Evolutionary conservation across 352 stramenopile genomes (phyloP), one percentile per base, ranked within the genome.

Genomic region (Thalassiosira livingstoniorum): DNA sequence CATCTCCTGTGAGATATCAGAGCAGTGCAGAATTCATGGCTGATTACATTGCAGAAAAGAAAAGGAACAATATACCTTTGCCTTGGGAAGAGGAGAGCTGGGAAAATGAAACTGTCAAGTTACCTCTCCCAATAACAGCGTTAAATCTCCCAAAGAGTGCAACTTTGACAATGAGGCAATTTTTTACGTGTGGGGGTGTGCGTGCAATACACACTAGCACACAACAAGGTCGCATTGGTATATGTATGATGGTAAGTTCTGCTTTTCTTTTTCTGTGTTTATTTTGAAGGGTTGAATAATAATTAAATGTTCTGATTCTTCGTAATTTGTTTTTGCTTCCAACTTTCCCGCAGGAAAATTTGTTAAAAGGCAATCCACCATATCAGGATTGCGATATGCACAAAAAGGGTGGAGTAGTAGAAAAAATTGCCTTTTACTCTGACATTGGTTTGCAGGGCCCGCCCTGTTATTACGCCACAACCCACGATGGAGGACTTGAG

Each of bases 211-310:
- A 84, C 57, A 86, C 78, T 1, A 63, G 54, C 29, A 80, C 70
- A 25, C 73, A 83, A 54, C 37, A 82, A 27, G 72, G 74, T n/a
- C 71, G 74, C 23, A 71, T 84, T 39, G 72, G 29, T 21, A 65
- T 84, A 53, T 89, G 74, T 35, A 83, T 83, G 74, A 74, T 79
- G n/a, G n/a, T n/a, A n/a, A n/a, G n/a, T n/a, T n/a, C n/a, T n/a
- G n/a, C n/a, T n/a, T n/a, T n/a, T n/a, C n/a, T n/a, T n/a, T n/a
- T n/a, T n/a, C n/a, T n/a, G n/a, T n/a, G n/a, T n/a, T n/a, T n/a
- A n/a, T n/a, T n/a, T n/a, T n/a, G n/a, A n/a, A n/a, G n/a, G n/a
- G n/a, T n/a, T n/a, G n/a, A n/a, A n/a, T n/a, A n/a, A n/a, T n/a
- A n/a, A n/a, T n/a, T n/a, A n/a, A n/a, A n/a, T n/a, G n/a, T n/a